phyloP scores from a whole-genome alignment of 2,329 filamentous ascomycete genomes.

The Ilyonectria robusta region DNA sequence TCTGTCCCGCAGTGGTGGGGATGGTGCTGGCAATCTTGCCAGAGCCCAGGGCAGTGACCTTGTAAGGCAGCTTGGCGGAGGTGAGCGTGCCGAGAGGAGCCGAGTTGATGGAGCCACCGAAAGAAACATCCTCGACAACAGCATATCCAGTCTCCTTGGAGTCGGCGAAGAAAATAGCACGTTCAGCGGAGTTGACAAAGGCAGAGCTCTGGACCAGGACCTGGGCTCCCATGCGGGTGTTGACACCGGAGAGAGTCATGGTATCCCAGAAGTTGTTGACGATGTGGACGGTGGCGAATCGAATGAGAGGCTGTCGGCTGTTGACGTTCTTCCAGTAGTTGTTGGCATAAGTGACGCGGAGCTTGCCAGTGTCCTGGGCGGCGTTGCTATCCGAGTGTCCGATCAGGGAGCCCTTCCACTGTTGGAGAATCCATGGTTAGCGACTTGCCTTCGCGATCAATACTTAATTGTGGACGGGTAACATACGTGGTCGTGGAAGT shows the following conservation, averaged over 20 bases:
- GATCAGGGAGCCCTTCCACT: conserved; percentile 71
- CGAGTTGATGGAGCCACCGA: conserved; percentile 54
- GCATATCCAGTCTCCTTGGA: conserved; percentile 60
- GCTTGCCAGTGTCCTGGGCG: conserved; percentile 70
- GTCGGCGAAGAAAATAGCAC: conserved; percentile 56
- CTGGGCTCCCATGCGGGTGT: conserved; percentile 69
- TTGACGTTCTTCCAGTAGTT: conserved; percentile 77
- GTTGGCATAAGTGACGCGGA: conserved; percentile 75
- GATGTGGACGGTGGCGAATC: conserved; percentile 76
- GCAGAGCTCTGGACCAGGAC: conserved; percentile 69
- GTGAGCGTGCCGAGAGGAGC: conserved; percentile 66
- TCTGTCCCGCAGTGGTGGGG: conserved; percentile 56
- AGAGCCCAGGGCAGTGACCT: conserved; percentile 59
- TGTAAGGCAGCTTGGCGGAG: conserved; percentile 68
- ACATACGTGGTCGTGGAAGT: conserved; percentile 51
- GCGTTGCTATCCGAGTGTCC: conserved; percentile 72
- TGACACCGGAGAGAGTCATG: conserved; percentile 62
- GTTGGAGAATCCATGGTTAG: background rate
- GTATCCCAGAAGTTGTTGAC: conserved; percentile 67
- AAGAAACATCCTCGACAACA: conserved; percentile 57
- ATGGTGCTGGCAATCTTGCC: conserved; percentile 61
- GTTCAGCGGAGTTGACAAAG: conserved; percentile 58
- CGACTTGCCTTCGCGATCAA: background rate
- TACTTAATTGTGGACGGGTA: background rate
- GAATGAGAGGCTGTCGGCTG: conserved; percentile 73